Percentiles rank a stretch among this genome's conserved stretches.
Evolutionary conservation across 2,329 filamentous ascomycete species (phyloP).

Genomic region (Pseudogymnoascus sp.): DNA sequence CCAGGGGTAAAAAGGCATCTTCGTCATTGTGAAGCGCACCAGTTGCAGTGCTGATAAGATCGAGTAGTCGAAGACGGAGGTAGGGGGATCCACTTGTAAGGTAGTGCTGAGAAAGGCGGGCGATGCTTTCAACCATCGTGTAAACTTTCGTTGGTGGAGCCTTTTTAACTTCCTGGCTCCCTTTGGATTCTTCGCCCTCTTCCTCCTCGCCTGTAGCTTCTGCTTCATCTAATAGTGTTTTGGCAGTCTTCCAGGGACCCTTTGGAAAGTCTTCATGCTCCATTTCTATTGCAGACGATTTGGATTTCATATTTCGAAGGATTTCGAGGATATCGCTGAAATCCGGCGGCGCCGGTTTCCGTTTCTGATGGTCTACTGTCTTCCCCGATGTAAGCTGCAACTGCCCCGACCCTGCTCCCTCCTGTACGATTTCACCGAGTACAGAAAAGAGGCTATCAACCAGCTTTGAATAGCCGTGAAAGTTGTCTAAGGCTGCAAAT

Average conservation of each 20-base stretch:
- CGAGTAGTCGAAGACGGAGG: slow-evolving; percentile 71
- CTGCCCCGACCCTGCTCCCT: slow-evolving; percentile 59
- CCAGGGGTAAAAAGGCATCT: slow-evolving; percentile 76
- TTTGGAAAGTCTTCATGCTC: slow-evolving; percentile 27
- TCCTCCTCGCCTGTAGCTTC: slow-evolving; percentile 31
- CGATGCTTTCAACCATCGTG: slow-evolving; percentile 72
- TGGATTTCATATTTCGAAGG: slow-evolving; percentile 56
- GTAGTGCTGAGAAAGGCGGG: slow-evolving; percentile 81
- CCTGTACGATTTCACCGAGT: slow-evolving; percentile 73
- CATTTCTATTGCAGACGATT: slow-evolving; percentile 19
- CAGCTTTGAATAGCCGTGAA: slow-evolving; percentile 83
- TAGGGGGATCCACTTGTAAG: slow-evolving; percentile 77
- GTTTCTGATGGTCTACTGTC: slow-evolving; percentile 36
- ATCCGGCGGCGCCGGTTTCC: slow-evolving; percentile 27
- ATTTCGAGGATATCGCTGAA: slow-evolving; percentile 47
- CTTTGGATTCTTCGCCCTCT: slow-evolving; percentile 32
- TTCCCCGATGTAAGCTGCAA: slow-evolving; percentile 33
- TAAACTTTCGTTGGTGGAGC: slow-evolving; percentile 72
- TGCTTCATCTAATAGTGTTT: slow-evolving; percentile 32
- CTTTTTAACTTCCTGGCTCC: slow-evolving; percentile 43
- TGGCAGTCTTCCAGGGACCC: slow-evolving; percentile 32
- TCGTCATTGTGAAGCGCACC: slow-evolving; percentile 69
- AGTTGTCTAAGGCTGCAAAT: slow-evolving; percentile 88
- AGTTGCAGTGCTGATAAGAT: slow-evolving; percentile 66
- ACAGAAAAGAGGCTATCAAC: slow-evolving; percentile 82